Evolutionary conservation across 2,329 filamentous ascomycete genomes (phyloP), one percentile per base, ranked within the genome.

Genomic region (Ophiostoma montium): DNA sequence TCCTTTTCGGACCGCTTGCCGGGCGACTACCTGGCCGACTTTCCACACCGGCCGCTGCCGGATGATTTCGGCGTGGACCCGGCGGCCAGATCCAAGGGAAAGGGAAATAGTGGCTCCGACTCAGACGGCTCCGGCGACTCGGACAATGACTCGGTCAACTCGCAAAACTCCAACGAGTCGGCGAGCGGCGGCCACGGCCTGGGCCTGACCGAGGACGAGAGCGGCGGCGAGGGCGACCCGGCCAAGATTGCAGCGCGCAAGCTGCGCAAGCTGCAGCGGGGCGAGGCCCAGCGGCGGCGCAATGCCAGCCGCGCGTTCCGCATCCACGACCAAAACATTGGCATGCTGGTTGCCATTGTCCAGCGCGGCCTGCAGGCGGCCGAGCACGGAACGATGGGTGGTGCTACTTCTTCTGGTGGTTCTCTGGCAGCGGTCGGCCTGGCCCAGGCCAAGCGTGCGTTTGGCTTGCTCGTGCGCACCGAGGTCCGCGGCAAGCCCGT

Each of bases 361-460:
- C 82, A 92, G 62, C 76, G 76, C 33, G 86, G 82, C 58, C 71
- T 95, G 36, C 71, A 82, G 27, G 50, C 51, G 35, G 46, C 38
- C n/a, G 51, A 52, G 23, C 54, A 55, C 49, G 54, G 53, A 13
- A 53, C 30, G 9, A n/a, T 23, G 10, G 3, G 7, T 2, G 12
- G 9, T 3, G n/a, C 2, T n/a, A n/a, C n/a, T n/a, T n/a, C n/a
- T n/a, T n/a, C n/a, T n/a, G n/a, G n/a, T n/a, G n/a, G n/a, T n/a
- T n/a, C n/a, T n/a, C n/a, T 15, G n/a, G 11, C 10, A 32, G 11
- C 18, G 18, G 18, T 52, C 10, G 51, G 53, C 23, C 81, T 87
- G 52, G 56, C 70, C 2, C 80, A 84, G 36, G 88, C 89, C 0
- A 76, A 76, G 46, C 72, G 84, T 52, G 84, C 85, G 0, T 90